Conservation (phyloP, 441 rosid genomes). For the Pelargonium fulgidum region DNA sequence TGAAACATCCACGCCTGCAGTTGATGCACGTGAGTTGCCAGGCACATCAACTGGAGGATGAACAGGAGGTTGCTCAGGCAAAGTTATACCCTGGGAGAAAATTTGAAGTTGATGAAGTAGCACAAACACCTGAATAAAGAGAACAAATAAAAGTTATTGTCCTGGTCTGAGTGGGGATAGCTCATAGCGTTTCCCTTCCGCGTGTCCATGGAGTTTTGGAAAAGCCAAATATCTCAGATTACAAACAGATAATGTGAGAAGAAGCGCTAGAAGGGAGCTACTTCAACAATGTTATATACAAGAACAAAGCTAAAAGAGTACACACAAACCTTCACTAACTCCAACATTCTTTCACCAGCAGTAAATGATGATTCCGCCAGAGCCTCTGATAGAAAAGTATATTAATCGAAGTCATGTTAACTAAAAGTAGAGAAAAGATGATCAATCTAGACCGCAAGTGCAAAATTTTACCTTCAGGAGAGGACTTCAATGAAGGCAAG, state of each 20-base stretch:
- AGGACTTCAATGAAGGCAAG: slow-evolving; percentile 46
- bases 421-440: background rate
- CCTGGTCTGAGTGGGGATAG: no score
- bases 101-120: slow-evolving; percentile 84
- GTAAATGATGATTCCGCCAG: slow-evolving; percentile 56
- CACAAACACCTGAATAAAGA: slow-evolving; percentile 57
- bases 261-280: background rate
- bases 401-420: background rate
- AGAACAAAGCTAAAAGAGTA: background rate
- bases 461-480: slow-evolving; percentile 45
- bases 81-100: slow-evolving; percentile 64
- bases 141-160: slow-evolving; percentile 11
- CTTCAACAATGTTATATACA: background rate
- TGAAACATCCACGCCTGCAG: slow-evolving; percentile 59
- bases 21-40: slow-evolving; percentile 52
- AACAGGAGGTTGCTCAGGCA: slow-evolving; percentile 74
- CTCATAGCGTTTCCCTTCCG: no score
- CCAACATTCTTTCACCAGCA: slow-evolving; percentile 76
- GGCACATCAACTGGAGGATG: slow-evolving; percentile 39
- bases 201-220: no score
- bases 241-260: slow-evolving; percentile 14
- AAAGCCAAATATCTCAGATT: slow-evolving; percentile 3
- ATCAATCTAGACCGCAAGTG: background rate
- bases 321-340: slow-evolving; percentile 75
- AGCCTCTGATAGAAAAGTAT: slow-evolving; percentile 36